These are phyloP conservation scores for Lentinula detonsa DNA, from an alignment of 768 basidiomycete species.

Conservation along the genomic window DNA sequence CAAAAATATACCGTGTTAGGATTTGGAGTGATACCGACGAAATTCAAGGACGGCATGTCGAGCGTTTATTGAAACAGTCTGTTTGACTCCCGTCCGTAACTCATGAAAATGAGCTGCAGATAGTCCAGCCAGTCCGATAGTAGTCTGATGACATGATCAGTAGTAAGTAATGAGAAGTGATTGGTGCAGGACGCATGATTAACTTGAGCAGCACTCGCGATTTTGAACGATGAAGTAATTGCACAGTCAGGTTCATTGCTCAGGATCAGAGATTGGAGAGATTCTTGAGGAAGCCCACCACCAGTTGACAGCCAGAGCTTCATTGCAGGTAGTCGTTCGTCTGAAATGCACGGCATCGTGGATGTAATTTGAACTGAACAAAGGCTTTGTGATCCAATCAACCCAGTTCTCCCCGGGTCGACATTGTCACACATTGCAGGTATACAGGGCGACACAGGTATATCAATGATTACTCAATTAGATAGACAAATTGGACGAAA, in stretches of 20 bases:
- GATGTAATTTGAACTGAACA: background rate
- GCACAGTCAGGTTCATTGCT: conserved; percentile 32
- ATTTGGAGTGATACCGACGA: conserved; percentile 26
- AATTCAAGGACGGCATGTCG: conserved; percentile 53
- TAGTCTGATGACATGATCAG: conserved; percentile 23
- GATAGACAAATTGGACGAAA: background rate
- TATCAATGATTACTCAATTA: conserved; percentile 1
- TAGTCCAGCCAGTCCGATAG: conserved; percentile 46
- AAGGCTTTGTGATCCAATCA: background rate
- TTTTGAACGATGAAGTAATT: conserved; percentile 47
- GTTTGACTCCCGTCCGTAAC: conserved; percentile 38
- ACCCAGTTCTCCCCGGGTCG: no score
- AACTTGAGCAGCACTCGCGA: conserved; percentile 51
- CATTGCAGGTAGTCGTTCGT: conserved; percentile 7
- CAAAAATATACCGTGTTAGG: no score
- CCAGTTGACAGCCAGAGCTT: conserved; percentile 34
- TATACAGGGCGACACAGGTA: background rate
- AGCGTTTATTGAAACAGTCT: conserved; percentile 46
- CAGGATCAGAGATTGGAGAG: conserved; percentile 29
- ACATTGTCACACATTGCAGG: background rate
- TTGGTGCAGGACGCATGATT: background rate
- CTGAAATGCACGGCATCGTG: background rate
- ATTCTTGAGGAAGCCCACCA: conserved; percentile 25
- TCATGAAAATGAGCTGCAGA: conserved; percentile 45
- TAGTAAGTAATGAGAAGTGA: background rate